Conservation (phyloP, 2,329 filamentous ascomycete species). For the Colletotrichum euphorbiae region DNA sequence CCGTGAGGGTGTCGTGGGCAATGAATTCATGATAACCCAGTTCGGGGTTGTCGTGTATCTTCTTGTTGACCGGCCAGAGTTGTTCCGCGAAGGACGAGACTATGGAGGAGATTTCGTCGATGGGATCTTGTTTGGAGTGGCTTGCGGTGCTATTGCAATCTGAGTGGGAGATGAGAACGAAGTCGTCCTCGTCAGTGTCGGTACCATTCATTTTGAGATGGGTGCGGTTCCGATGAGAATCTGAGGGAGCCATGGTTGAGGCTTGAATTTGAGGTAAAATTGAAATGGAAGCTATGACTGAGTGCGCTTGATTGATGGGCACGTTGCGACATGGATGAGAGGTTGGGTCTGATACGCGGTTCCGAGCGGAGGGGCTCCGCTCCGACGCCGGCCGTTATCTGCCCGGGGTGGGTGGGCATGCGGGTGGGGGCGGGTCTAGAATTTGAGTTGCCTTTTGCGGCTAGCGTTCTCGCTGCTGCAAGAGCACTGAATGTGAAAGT, state of each 20-base stretch:
- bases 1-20: slow-evolving; percentile 57
- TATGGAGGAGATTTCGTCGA: slow-evolving; percentile 32
- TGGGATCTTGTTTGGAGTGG: neutral
- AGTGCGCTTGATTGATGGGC: neutral
- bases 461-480: slow-evolving; percentile 3
- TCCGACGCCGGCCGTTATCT: slow-evolving; percentile 39
- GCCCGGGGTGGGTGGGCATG: slow-evolving; percentile 9
- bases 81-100: slow-evolving; percentile 23
- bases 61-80: slow-evolving; percentile 39
- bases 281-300: neutral
- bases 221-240: neutral
- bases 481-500: too few relatives aligned
- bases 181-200: slow-evolving; percentile 19
- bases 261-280: neutral
- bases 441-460: slow-evolving; percentile 13
- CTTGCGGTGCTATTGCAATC: slow-evolving; percentile 2
- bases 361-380: slow-evolving; percentile 33
- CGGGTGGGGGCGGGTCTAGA: neutral
- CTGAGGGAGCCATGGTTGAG: neutral
- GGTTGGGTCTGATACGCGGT: neutral
- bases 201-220: neutral
- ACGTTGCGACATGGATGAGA: neutral
- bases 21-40: slow-evolving; percentile 46
- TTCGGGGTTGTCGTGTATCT: slow-evolving; percentile 46
- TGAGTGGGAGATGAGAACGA: slow-evolving; percentile 31